Percentiles rank a stretch among this genome's conserved stretches.
Conservation (phyloP, 2,329 filamentous ascomycete genomes). For the Colletotrichum viniferum region DNA sequence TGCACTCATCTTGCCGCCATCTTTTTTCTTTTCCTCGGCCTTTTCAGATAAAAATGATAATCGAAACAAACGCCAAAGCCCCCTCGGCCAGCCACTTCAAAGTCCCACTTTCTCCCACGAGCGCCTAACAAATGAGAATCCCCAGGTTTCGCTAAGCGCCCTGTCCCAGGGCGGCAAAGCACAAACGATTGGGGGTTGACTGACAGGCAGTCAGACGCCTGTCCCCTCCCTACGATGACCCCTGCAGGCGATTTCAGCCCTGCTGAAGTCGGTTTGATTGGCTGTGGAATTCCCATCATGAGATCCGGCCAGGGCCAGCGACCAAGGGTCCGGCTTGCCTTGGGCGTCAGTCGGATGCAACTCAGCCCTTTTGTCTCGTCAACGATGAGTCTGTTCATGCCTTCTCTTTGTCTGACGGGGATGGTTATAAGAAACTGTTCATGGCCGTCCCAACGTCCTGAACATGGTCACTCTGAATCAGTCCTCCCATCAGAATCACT, state of each 20-base stretch:
- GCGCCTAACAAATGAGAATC: neutral
- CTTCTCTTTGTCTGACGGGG: neutral
- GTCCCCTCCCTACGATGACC: neutral
- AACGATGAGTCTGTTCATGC: neutral
- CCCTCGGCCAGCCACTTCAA: neutral
- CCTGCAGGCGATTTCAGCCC: neutral
- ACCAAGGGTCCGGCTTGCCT: neutral
- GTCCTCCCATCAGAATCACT: neutral
- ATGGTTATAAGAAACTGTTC: constrained; percentile 3
- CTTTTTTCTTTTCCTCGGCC: neutral
- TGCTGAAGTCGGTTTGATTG: neutral
- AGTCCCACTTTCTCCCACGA: neutral
- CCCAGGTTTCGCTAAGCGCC: constrained; percentile 30
- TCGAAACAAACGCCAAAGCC: neutral
- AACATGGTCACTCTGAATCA: neutral
- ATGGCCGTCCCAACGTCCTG: neutral
- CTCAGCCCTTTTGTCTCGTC: neutral
- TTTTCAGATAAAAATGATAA: neutral
- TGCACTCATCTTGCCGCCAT: neutral
- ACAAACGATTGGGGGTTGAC: neutral
- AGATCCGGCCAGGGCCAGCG: neutral
- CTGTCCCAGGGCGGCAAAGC: neutral
- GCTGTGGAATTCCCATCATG: neutral
- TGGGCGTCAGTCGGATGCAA: neutral
- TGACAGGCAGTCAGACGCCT: constrained; percentile 1